phyloP scores from a whole-genome alignment of 352 stramenopile genomes.

The Globisporangium iwayamae region DNA sequence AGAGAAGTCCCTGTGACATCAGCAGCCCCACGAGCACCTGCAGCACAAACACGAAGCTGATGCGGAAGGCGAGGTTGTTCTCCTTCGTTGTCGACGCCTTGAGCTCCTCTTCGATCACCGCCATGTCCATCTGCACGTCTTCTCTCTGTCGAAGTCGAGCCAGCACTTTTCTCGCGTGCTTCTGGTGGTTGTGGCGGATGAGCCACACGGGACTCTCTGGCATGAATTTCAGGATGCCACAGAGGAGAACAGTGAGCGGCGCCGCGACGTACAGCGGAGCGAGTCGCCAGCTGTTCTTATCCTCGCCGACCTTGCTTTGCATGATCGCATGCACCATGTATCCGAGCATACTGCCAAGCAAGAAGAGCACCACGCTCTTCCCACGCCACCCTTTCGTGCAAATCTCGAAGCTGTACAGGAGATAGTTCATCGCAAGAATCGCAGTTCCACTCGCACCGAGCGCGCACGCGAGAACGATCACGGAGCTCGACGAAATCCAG shows the following conservation, averaged over 20 bases:
- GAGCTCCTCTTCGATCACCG: constrained; percentile 52
- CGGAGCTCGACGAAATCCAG: constrained; percentile 47
- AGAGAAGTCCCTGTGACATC: constrained; percentile 65
- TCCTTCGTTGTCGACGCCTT: constrained; percentile 31
- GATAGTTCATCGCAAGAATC: constrained; percentile 72
- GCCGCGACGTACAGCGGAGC: constrained; percentile 59
- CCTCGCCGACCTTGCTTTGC: constrained; percentile 48
- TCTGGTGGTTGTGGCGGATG: constrained; percentile 46
- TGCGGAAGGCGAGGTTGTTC: constrained; percentile 63
- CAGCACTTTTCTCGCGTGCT: constrained; percentile 47
- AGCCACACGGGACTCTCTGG: constrained; percentile 82
- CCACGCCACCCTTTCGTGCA: constrained; percentile 85
- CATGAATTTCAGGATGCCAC: constrained; percentile 57
- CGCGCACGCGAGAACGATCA: constrained; percentile 51
- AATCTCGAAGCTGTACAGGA: constrained; percentile 84
- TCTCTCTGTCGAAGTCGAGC: constrained; percentile 61
- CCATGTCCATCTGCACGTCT: constrained; percentile 64
- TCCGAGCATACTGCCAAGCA: constrained; percentile 69
- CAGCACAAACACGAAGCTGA: constrained; percentile 53
- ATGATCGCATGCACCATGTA: constrained; percentile 63
- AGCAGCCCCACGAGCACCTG: constrained; percentile 61
- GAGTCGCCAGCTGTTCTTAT: constrained; percentile 56
- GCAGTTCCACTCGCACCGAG: constrained; percentile 53
- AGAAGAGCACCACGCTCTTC: constrained; percentile 80
- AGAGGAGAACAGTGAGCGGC: constrained; percentile 56